A percentile compares a stretch with the other conserved stretches of the same genome.
These are phyloP conservation scores for Candida ponderosae DNA, from an alignment of 805 yeast genomes.

Conservation along the genomic window DNA sequence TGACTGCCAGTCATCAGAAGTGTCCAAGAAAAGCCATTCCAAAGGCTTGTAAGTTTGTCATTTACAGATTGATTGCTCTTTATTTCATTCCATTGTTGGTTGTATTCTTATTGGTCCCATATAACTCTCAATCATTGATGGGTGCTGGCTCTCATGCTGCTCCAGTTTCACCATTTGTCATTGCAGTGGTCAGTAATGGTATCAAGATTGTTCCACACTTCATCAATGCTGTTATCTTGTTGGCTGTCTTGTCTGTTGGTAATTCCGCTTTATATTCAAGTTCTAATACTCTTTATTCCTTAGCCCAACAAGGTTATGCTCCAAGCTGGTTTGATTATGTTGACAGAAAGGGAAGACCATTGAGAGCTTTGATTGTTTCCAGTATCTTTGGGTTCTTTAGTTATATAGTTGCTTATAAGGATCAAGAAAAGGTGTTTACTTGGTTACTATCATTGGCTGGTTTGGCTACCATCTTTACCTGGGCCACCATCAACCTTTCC, in stretches of 20 bases:
- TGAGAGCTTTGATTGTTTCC: constrained; percentile 42
- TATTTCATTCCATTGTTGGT: constrained; percentile 39
- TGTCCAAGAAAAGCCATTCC: constrained; percentile 52
- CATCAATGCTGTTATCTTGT: constrained; percentile 55
- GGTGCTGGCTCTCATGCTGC: constrained; percentile 32
- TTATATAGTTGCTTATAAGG: constrained; percentile 54
- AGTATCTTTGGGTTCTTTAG: constrained; percentile 49
- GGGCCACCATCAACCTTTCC: constrained; percentile 47
- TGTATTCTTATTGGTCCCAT: constrained; percentile 50
- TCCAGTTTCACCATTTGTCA: constrained; percentile 63
- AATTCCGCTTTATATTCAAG: constrained; percentile 47
- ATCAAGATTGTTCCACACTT: constrained; percentile 52
- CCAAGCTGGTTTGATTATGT: constrained; percentile 43
- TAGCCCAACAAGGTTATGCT: constrained; percentile 54
- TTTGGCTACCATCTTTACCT: constrained; percentile 53
- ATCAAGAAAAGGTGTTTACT: constrained; percentile 49
- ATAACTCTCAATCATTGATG: constrained; percentile 30
- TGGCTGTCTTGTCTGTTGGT: constrained; percentile 52
- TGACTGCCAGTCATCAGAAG: constrained; percentile 46
- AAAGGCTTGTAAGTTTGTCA: constrained; percentile 45
- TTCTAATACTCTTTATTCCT: constrained; percentile 43
- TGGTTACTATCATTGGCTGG: constrained; percentile 62
- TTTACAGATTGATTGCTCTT: constrained; percentile 45
- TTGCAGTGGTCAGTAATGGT: constrained; percentile 50
- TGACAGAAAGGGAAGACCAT: constrained; percentile 54